Evolutionary conservation across 768 basidiomycete genomes (phyloP).

Genomic region (Filobasidium wieringae): DNA sequence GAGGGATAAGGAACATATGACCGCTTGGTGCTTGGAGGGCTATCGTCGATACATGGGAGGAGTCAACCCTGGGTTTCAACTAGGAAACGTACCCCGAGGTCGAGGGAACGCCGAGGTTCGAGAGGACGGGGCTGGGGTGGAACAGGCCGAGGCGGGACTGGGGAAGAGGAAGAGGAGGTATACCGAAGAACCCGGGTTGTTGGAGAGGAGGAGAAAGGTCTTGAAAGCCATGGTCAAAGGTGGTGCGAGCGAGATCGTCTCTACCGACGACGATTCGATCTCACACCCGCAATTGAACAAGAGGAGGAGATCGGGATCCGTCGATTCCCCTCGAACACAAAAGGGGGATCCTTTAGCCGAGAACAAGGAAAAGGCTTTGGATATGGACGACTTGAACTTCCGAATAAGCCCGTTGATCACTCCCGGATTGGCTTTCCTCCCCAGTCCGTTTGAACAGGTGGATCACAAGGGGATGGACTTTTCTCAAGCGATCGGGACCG

Average conservation of each 20-base stretch:
- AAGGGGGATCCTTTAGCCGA: no score
- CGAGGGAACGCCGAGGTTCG: neutral
- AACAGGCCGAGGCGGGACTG: neutral
- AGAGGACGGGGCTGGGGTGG: neutral
- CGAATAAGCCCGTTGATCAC: neutral
- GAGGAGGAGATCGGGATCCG: no score
- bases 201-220: neutral
- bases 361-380: neutral
- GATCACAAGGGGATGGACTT: neutral
- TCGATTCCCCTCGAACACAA: no score
- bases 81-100: neutral
- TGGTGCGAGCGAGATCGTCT: no score
- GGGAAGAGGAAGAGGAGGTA: constrained; percentile 1
- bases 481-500: neutral
- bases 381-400: neutral
- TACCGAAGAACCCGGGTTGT: constrained; percentile 3
- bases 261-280: no score
- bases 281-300: neutral
- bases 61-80: neutral
- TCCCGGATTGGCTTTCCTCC: neutral
- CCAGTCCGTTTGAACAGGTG: neutral
- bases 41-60: constrained; percentile 4
- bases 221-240: neutral
- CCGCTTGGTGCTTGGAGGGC: constrained; percentile 1
- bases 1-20: constrained; percentile 1